Evolutionary conservation across 2,329 filamentous ascomycete species (phyloP).

Genomic region (Chalaropsis thielavioides): DNA sequence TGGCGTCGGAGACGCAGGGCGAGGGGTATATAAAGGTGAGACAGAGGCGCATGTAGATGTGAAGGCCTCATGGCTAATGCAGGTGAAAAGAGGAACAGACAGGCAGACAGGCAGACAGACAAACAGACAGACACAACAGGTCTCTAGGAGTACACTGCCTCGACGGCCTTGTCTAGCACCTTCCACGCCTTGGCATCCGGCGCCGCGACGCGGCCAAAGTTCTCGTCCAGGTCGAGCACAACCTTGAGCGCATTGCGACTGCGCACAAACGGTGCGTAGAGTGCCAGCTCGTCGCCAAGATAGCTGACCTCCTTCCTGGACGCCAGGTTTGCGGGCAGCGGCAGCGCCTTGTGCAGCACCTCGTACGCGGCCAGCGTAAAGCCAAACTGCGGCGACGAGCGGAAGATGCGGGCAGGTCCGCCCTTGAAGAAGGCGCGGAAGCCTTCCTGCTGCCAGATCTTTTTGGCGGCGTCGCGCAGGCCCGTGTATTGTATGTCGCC

Average conservation of each 20-base stretch:
- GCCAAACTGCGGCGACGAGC: constrained; percentile 92
- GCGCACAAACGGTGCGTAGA: constrained; percentile 42
- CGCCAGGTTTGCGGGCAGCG: constrained; percentile 40
- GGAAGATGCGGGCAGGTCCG: constrained; percentile 83
- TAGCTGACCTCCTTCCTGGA: constrained; percentile 37
- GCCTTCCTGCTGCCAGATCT: constrained; percentile 79
- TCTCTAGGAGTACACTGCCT: constrained; percentile 15
- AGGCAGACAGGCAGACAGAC: background rate
- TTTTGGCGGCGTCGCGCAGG: constrained; percentile 69
- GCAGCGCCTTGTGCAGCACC: constrained; percentile 59
- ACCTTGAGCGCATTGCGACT: constrained; percentile 91
- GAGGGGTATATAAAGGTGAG: background rate
- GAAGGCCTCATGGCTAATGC: no score
- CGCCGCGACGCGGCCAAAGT: constrained; percentile 66
- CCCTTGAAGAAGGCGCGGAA: constrained; percentile 98
- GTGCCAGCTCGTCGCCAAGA: constrained; percentile 41
- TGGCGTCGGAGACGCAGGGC: background rate
- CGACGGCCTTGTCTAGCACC: constrained; percentile 29
- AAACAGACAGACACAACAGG: background rate
- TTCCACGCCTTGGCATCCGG: constrained; percentile 40
- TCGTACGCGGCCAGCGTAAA: constrained; percentile 96
- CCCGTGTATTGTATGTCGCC: constrained; percentile 80
- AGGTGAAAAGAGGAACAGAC: no score
- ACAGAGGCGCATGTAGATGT: no score
- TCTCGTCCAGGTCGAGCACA: constrained; percentile 83